Base-by-base conservation (phyloP, 208 protist species). In the Trypanosoma lewisi region DNA sequence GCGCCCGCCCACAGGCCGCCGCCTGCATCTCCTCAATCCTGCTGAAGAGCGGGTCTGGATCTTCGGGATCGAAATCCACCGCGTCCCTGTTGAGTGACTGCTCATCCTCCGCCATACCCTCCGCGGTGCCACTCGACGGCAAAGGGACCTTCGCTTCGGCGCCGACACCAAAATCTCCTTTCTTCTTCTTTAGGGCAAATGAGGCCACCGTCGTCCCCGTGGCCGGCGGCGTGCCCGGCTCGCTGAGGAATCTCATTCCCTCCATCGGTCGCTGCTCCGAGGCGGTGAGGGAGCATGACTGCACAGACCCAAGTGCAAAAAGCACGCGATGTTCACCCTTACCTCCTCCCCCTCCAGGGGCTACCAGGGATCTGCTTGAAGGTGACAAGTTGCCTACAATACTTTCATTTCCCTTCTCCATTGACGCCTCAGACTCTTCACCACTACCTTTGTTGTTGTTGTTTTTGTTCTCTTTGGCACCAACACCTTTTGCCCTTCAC, bases 11-110 rank as follows among this genome's bases (percentile, higher is more conserved):
- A 42, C 49, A 30, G 30, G 41, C 28, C 36, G 3, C 57, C 2
- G n/a, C 42, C 14, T 0, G 41, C 58, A 51, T 33, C 21, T 36
- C n/a, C 50, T 45, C 47, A n/a, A 63, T 39, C 50, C 68, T 66
- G 7, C 42, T 28, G 6, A 71, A 47, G 1, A 75, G 37, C 0
- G 55, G 52, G n/a, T 53, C 59, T 9, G 69, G 52, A 31, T 73
- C 41, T 2, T 77, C 72, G 25, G 59, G 61, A 49, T 79, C 60
- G 16, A 82, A 66, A 31, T 65, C 62, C 27, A 28, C 25, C 19
- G 50, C 5, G 31, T 45, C 50, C 21, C 33, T 27, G 0, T 28
- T 34, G 12, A 44, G 21, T 23, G 16, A 7, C 50, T 54, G 2
- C 0, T 45, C 21, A 14, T 21, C 16, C 31, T 14, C 0, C 36